Base-by-base conservation (phyloP, 805 yeast genomes). In the Cyberlindnera sargentensis region DNA sequence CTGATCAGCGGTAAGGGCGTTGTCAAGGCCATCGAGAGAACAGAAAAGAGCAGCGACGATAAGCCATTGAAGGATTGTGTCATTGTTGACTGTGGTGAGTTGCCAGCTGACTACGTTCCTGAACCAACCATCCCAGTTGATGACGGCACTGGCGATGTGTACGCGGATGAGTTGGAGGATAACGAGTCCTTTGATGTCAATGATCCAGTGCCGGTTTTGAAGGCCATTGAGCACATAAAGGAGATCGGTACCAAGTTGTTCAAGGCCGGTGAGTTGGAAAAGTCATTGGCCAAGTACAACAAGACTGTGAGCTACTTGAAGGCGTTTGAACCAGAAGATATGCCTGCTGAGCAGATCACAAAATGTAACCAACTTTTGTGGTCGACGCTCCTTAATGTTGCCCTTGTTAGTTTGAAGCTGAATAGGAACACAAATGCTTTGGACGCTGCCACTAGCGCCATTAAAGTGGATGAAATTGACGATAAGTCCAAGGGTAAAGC, bases 141-240 rank as follows among this genome's bases (percentile, higher is more conserved):
- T 44, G 96, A 88, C 58, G 90, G 86, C 23, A 83, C 86, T 24
- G 96, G 96, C 38, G 97, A 90, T 62, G 65, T 71, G 31, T 88
- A 80, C 62, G 96, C 86, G 54, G 90, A 81, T 37, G 70, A 71
- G 25, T 70, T 90, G 43, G 83, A 75, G 30, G 95, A 85, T 59
- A 93, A 90, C 61, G 77, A 77, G 44, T 69, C 67, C 39, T 74
- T 86, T 40, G 82, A 84, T 56, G 50, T 72, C 27, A 69, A 72
- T 20, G 65, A 76, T 28, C 80, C 86, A n/a, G 78, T 75, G 36
- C 67, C 80, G 8, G 95, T 87, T 4, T 69, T 84, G 49, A 68
- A 68, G 31, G 93, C 88, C 2, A 78, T 82, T 31, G 70, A 68
- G 34, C 64, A 69, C 29, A 73, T 89, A 53, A 90, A 90, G 63